Base-by-base conservation (phyloP, 352 stramenopile species). In the Pilasporangium apinafurcum region DNA sequence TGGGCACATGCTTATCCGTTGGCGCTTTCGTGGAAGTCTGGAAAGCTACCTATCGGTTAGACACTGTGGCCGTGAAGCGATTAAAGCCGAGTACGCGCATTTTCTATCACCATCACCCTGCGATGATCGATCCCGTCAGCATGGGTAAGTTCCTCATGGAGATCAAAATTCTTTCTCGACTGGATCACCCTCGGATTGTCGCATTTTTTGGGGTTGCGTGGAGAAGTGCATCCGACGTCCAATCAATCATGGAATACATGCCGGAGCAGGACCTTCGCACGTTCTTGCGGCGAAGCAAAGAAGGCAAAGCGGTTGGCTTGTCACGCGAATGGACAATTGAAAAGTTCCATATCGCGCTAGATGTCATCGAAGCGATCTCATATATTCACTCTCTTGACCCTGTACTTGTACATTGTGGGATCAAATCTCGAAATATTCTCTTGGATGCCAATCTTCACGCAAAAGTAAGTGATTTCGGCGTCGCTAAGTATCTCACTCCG, bases 151-250 rank as follows among this genome's bases (percentile, higher is more conserved):
- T 83, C 21, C 35, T 80, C 40, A 59, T 63, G 38, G 70, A 78
- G 40, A 68, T 77, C 44, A 68, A 72, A 29, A 40, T 80, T 30
- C 50, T 80, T 7, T 67, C 67, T 18, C 53, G 59, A 5, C 53
- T 83, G 1, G 57, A 83, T 36, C 69, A 79, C 30, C 67, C 70
- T 6, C 67, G 58, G 10, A 63, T 83, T 28, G 56, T 83, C 4
- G 48, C 65, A 13, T 81, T 83, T 35, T 73, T 72, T 16, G 70
- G 70, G 2, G 51, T 58, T 1, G 62, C 62, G 8, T 83, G 70
- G 70, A 57, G 44, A 12, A 55, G 33, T 17, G 55, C 54, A 13
- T 59, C 43, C 0, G 55, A 72, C 10, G 49, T 74, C 38, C 55
- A 68, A 25, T 57, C 59, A 1, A 39, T 70, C 14, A 73, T 78